Base-by-base conservation (phyloP, 352 stramenopile genomes). In the Phytophthora palmivora region DNA sequence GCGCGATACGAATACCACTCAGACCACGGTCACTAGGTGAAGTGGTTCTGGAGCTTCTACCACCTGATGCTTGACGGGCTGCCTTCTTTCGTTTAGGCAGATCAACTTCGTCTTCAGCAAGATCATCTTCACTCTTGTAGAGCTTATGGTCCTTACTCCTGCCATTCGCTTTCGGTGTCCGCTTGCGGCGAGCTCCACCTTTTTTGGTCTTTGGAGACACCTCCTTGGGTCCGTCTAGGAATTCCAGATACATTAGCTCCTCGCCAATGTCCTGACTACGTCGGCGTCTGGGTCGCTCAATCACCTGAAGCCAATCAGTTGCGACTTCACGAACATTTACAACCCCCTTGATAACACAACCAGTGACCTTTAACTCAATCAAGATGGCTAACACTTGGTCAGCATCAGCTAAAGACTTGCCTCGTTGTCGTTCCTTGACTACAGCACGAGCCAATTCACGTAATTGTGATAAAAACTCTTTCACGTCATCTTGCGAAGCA, bases 361-460 rank as follows among this genome's bases (percentile, higher is more conserved):
- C 88, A 3, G 86, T 94, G 15, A 96, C 88, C 55, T 96, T 96
- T 14, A 96, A 69, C 49, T 96, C 88, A 59, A 96, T 94, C 28
- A 96, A 55, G 57, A 96, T 95, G 9, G 86, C 84, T 64, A 96
- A 71, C 8, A 96, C 81, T 58, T 95, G 86, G 48, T 96, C 88
- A 0, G 86, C 87, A 58, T 96, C 88, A 15, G 79, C 82, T 36
- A 95, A 74, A 28, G 87, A 88, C 2, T 88, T 88, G 49, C 88
- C 89, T 56, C 87, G 86, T 58, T 96, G 88, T 9, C 87, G 83
- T 67, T 96, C 84, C 46, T 91, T 84, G 14, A 97, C 88, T 48
- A 96, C 76, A 16, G 83, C 81, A 28, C 84, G 87, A 37, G 87
- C 85, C 10, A 96, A 58, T 21, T 93, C 84, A 19, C 87, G 82